Evolutionary conservation across 768 basidiomycete species (phyloP).

Genomic region (Lactarius akahatsu): DNA sequence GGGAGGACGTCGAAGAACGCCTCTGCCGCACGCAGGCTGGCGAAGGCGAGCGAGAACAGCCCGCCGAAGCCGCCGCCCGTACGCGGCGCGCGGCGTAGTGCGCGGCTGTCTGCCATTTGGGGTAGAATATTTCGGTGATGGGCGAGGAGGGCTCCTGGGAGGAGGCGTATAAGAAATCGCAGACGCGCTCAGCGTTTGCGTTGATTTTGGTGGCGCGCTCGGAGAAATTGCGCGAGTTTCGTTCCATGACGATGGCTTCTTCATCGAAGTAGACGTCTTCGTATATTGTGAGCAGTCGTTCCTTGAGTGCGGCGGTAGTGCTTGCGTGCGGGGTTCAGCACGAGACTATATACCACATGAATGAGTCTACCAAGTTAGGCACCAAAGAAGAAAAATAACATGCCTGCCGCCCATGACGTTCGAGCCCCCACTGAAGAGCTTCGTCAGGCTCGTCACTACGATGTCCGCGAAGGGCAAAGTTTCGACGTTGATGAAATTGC

Average conservation of each 20-base stretch:
- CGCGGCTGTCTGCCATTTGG: constrained; percentile 70
- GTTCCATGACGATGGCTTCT: constrained; percentile 96
- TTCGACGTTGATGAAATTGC: constrained; percentile 92
- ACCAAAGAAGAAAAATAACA: constrained; percentile 31
- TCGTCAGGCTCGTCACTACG: constrained; percentile 87
- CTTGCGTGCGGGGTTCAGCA: constrained; percentile 76
- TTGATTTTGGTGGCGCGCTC: constrained; percentile 76
- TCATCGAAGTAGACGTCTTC: constrained; percentile 89
- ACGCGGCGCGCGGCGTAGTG: constrained; percentile 71
- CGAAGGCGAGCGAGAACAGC: constrained; percentile 86
- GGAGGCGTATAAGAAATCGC: constrained; percentile 69
- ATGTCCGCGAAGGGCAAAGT: constrained; percentile 85
- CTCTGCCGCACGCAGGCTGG: constrained; percentile 57
- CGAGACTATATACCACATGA: constrained; percentile 58
- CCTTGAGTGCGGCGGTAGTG: constrained; percentile 67
- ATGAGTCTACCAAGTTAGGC: background rate
- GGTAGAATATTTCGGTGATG: constrained; percentile 86
- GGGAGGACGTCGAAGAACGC: constrained; percentile 84
- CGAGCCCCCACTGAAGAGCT: constrained; percentile 90
- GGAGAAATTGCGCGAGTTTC: constrained; percentile 92
- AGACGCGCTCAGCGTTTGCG: constrained; percentile 76
- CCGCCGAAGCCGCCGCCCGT: constrained; percentile 59
- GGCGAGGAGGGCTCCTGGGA: constrained; percentile 39
- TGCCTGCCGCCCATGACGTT: constrained; percentile 99
- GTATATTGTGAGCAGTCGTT: constrained; percentile 54